A percentile compares a stretch with the other conserved stretches of the same genome.
phyloP scores from a whole-genome alignment of 1,139 yeast species.

The Diutina siamensis region DNA sequence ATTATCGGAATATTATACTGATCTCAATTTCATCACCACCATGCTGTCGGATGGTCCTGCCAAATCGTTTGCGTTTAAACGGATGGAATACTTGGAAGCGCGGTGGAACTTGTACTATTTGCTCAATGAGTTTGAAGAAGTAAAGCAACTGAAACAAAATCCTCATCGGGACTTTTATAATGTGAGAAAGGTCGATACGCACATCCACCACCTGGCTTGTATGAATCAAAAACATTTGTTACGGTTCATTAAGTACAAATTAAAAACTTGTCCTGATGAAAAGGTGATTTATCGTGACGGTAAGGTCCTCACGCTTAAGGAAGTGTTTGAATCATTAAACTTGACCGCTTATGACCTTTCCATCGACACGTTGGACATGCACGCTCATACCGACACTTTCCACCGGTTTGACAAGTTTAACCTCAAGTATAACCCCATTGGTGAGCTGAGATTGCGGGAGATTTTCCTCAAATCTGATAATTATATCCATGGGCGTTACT shows the following conservation, averaged over 20 bases:
- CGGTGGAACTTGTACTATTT: constrained; percentile 88
- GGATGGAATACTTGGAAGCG: constrained; percentile 89
- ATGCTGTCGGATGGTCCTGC: constrained; percentile 92
- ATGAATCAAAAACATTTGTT: constrained; percentile 96
- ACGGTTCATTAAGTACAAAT: constrained; percentile 74
- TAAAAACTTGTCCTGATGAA: constrained; percentile 56
- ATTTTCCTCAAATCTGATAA: constrained; percentile 94
- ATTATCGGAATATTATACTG: constrained; percentile 72
- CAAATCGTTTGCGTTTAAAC: constrained; percentile 91
- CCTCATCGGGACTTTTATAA: constrained; percentile 95
- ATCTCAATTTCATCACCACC: constrained; percentile 56
- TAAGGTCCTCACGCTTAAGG: constrained; percentile 68
- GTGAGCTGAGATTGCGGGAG: constrained; percentile 93
- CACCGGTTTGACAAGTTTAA: constrained; percentile 97
- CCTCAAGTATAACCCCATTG: constrained; percentile 93
- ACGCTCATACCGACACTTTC: constrained; percentile 95
- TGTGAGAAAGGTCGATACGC: constrained; percentile 97
- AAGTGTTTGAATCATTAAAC: constrained; percentile 84
- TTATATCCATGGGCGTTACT: constrained; percentile 73
- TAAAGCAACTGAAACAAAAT: constrained; percentile 54
- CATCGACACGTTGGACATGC: constrained; percentile 97
- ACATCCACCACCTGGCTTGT: constrained; percentile 97
- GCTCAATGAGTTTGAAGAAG: constrained; percentile 87
- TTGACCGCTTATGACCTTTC: constrained; percentile 90
- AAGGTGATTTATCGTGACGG: constrained; percentile 92